Percentiles rank a stretch among this genome's conserved stretches.
phyloP scores from a whole-genome alignment of 2,329 filamentous ascomycete genomes.

The Beauveria varroae region DNA sequence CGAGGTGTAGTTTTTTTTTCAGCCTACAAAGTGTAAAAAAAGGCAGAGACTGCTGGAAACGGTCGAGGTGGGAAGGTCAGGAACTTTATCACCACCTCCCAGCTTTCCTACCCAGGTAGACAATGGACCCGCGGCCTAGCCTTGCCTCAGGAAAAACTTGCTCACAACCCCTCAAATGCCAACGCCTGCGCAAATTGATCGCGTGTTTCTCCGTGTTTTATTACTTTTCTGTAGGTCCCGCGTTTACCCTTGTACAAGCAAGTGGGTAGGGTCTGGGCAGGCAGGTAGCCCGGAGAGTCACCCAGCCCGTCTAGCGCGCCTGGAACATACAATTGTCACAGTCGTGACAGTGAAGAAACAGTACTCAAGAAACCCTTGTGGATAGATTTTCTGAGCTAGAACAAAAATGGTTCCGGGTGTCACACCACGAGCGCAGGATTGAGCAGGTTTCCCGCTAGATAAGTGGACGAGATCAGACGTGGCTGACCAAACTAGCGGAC shows the following conservation, averaged over 20 bases:
- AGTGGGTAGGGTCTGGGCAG: too few species aligned
- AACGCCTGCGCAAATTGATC: neutral
- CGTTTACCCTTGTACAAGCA: too few species aligned
- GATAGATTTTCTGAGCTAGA: neutral
- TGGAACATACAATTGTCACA: too few species aligned
- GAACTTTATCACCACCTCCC: neutral
- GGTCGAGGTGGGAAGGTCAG: neutral
- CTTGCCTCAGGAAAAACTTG: neutral
- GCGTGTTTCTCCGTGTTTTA: neutral
- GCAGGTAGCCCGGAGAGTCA: too few species aligned
- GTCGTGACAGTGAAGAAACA: too few species aligned
- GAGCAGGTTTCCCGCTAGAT: constrained; percentile 7
- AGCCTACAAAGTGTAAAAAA: neutral
- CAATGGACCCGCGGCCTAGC: neutral
- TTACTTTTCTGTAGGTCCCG: neutral
- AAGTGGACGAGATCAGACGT: neutral
- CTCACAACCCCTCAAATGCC: constrained; percentile 1
- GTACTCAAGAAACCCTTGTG: neutral
- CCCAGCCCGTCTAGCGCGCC: too few species aligned
- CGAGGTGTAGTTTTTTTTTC: neutral
- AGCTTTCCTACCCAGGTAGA: neutral
- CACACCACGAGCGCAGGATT: constrained; percentile 6
- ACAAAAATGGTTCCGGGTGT: neutral
- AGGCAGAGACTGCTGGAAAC: neutral
- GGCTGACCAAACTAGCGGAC: neutral